These are phyloP conservation scores for Monascus ruber DNA, from an alignment of 2,329 filamentous ascomycete genomes.

Conservation along the genomic window DNA sequence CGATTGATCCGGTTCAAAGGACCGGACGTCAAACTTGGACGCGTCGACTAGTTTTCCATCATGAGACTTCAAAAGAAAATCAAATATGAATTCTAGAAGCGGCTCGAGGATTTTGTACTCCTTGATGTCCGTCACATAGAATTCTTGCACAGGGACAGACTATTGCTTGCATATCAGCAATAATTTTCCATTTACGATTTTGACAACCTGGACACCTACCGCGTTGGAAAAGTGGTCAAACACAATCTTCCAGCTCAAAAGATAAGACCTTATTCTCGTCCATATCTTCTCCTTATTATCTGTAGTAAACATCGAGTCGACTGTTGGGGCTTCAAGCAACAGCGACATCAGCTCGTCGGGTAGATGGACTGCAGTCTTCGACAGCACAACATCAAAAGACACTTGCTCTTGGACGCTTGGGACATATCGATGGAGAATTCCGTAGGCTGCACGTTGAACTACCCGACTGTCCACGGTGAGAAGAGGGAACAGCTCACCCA, in stretches of 20 bases:
- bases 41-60: slow-evolving; percentile 55
- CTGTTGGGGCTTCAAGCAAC: slow-evolving; percentile 63
- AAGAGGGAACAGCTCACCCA: slow-evolving; percentile 61
- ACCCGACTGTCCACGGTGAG: slow-evolving; percentile 63
- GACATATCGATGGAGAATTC: slow-evolving; percentile 67
- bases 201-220: slow-evolving; percentile 21
- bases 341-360: slow-evolving; percentile 79
- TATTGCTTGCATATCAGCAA: slow-evolving; percentile 18
- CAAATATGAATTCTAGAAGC: slow-evolving; percentile 69
- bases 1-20: slow-evolving; percentile 49
- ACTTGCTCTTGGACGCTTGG: slow-evolving; percentile 68
- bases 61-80: slow-evolving; percentile 68
- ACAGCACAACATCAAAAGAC: slow-evolving; percentile 59
- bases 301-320: slow-evolving; percentile 55
- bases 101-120: slow-evolving; percentile 56
- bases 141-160: slow-evolving; percentile 69
- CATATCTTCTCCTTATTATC: slow-evolving; percentile 57
- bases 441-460: slow-evolving; percentile 71
- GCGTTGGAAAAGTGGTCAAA: slow-evolving; percentile 75
- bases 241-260: slow-evolving; percentile 79
- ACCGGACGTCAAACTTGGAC: slow-evolving; percentile 58
- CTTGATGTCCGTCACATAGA: slow-evolving; percentile 72
- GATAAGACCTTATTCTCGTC: slow-evolving; percentile 60
- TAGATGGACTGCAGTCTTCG: slow-evolving; percentile 49
- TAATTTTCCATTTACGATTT: background rate